Conservation (phyloP, 257 asterid species). For the Solanum tacnaense region DNA sequence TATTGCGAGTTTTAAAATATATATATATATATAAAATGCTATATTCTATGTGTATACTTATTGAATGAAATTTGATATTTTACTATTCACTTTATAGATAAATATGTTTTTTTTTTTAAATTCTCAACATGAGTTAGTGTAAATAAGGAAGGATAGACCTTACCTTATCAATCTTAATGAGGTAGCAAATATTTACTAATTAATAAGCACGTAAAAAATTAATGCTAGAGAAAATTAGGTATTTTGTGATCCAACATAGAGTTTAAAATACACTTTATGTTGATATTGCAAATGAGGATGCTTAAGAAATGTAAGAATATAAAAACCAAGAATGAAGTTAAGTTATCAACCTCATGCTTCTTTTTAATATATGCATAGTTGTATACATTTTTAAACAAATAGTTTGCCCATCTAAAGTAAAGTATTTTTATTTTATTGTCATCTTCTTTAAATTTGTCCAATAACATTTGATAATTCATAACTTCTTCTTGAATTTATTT, state of each 20-base stretch:
- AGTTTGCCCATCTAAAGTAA: background rate
- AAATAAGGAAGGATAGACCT: background rate
- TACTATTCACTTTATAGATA: background rate
- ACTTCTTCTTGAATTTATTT: background rate
- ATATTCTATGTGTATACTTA: background rate
- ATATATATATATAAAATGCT: too few species aligned
- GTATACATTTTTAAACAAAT: background rate
- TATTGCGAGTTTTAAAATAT: background rate
- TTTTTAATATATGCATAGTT: background rate
- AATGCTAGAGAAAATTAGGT: background rate
- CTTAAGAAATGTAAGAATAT: background rate
- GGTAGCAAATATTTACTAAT: background rate
- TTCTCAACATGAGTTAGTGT: background rate
- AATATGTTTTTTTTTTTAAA: background rate
- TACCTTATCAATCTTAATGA: background rate
- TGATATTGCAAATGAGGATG: background rate
- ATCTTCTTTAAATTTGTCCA: background rate
- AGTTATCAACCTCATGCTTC: background rate
- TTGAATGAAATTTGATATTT: background rate
- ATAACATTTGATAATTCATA: background rate
- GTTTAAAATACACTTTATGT: background rate
- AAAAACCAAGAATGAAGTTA: background rate
- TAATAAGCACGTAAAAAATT: background rate
- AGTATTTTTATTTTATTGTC: background rate
- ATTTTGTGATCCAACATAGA: background rate